These are phyloP conservation scores for Chlorophyllum brunneum DNA, from an alignment of 768 basidiomycete species.

Conservation along the genomic window DNA sequence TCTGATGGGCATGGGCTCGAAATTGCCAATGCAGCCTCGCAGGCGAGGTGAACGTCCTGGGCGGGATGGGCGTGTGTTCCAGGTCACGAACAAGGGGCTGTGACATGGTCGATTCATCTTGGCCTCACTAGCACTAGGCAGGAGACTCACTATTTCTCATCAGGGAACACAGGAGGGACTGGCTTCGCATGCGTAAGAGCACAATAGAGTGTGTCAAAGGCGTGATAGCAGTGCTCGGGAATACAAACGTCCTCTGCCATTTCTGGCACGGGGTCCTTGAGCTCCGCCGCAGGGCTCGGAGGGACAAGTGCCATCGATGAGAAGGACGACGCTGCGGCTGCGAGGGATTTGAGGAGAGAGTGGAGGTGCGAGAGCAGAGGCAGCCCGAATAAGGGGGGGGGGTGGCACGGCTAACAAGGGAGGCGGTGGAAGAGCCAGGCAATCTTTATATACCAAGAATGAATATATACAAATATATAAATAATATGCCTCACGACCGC, in stretches of 20 bases:
- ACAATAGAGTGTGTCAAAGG: constrained; percentile 80
- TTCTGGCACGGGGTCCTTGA: constrained; percentile 21
- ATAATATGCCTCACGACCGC: background rate
- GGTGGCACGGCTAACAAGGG: background rate
- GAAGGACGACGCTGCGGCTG: constrained; percentile 16
- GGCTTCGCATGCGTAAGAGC: constrained; percentile 57
- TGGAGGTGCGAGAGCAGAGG: constrained; percentile 10
- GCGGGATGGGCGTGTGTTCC: constrained; percentile 73
- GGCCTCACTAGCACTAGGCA: background rate
- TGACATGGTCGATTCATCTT: background rate
- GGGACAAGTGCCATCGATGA: constrained; percentile 53
- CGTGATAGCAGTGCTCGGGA: constrained; percentile 75
- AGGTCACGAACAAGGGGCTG: constrained; percentile 95
- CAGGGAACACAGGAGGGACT: constrained; percentile 57
- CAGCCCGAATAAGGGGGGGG: constrained; percentile 7
- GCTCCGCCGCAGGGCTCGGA: constrained; percentile 41
- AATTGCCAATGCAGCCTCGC: constrained; percentile 94
- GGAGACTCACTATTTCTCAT: constrained; percentile 72
- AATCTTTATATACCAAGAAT: background rate
- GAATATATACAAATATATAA: background rate
- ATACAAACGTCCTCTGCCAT: constrained; percentile 49
- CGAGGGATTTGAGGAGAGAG: constrained; percentile 11
- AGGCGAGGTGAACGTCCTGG: constrained; percentile 60
- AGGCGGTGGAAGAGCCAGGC: constrained; percentile 1
- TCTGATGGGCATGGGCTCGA: constrained; percentile 68